Evolutionary conservation across 2,329 filamentous ascomycete species (phyloP).

Genomic region (Colletotrichum kahawae): DNA sequence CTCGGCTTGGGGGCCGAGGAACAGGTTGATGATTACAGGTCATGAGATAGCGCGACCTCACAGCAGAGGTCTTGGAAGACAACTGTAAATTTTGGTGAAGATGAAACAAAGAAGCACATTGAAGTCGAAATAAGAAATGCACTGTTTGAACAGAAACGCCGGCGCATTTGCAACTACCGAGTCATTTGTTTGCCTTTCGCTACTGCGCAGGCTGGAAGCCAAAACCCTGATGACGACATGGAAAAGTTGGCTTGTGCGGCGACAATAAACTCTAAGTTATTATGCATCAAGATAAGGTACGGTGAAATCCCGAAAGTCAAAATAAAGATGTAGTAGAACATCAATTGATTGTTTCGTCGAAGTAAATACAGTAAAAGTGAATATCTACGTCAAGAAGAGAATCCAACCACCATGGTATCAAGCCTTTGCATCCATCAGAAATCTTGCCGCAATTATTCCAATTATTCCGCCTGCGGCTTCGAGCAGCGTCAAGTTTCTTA

Average conservation of each 20-base stretch:
- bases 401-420: background rate
- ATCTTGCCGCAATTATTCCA: background rate
- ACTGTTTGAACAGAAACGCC: background rate
- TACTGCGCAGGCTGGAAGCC: background rate
- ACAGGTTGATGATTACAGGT: background rate
- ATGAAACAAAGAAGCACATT: background rate
- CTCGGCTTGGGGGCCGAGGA: background rate
- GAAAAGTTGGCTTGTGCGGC: background rate
- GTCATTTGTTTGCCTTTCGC: background rate
- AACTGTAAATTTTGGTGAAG: background rate
- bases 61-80: background rate
- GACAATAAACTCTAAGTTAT: background rate
- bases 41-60: background rate
- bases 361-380: background rate
- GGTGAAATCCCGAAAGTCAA: background rate
- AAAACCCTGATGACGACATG: background rate
- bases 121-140: background rate
- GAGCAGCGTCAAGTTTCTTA: background rate
- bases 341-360: background rate
- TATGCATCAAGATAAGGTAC: background rate
- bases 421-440: background rate
- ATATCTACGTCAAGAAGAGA: background rate
- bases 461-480: background rate
- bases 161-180: background rate
- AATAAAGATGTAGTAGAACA: background rate